Base-by-base conservation (phyloP, 441 rosid species). In the Aleurites moluccanus region DNA sequence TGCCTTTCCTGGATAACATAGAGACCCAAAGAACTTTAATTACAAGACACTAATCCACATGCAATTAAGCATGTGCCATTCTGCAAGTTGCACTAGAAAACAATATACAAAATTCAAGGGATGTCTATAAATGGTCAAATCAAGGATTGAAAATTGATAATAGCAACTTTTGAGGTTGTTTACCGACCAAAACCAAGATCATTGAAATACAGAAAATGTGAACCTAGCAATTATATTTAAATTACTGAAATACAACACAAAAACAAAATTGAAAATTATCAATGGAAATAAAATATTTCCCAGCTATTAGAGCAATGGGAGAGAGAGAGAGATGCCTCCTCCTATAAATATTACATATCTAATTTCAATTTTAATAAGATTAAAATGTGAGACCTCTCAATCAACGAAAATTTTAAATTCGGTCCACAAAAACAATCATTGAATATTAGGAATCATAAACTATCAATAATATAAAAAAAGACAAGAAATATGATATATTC, bases 21-120 rank as follows among this genome's bases (percentile, higher is more conserved):
- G 15, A 45, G 44, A 27, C 8, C 59, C 7, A 5, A 11, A 20
- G 14, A 1, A 0, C 64, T 72, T 15, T 25, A 67, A 59, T 8
- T 33, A 6, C 23, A 14, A 25, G 64, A 57, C 53, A 47, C 28
- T 33, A 25, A 42, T 38, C 63, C 62, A 11, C 2, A 55, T 38
- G 69, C 72, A 38, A 21, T 59, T 35, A 13, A 20, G 33, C 75
- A 69, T 42, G 70, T 65, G 76, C 64, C 21, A 1, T 59, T 67
- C 30, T 64, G 75, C 45, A 28, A 57, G 52, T 42, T 65, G 63
- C 73, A 18, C 62, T 35, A 69, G 16, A 53, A 23, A 53, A 49
- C 77, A 56, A 53, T 52, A 20, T 52, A 64, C 64, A 59, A 65
- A 66, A 45, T 52, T 77, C 80, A 53, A 70, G 62, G 74, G 18